phyloP scores from a whole-genome alignment of 1,284 basidiomycete genomes.

The Ceratobasidium sp. region DNA sequence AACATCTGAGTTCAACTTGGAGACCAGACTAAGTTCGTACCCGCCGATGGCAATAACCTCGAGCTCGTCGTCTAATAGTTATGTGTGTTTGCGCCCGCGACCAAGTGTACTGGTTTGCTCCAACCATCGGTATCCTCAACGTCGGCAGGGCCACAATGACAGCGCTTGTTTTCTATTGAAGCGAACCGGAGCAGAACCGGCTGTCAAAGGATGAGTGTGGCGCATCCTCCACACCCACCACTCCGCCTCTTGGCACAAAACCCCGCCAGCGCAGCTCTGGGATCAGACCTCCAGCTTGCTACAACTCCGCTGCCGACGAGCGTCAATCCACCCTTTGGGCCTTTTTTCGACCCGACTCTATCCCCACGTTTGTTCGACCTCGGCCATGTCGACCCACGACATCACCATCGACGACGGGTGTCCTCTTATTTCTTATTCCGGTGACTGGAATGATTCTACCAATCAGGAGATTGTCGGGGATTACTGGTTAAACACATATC shows the following conservation, averaged over 20 bases:
- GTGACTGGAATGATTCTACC: constrained; percentile 29
- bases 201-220: not conserved
- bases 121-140: not conserved
- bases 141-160: not conserved
- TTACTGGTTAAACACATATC: constrained; percentile 23
- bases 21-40: too few relatives aligned
- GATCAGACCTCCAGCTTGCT: not conserved
- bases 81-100: not conserved
- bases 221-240: not conserved
- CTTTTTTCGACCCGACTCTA: not conserved
- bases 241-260: not conserved
- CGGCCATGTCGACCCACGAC: constrained; percentile 23
- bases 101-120: not conserved
- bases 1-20: too few relatives aligned
- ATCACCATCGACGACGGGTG: constrained; percentile 33
- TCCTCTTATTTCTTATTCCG: constrained; percentile 25
- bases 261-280: too few relatives aligned
- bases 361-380: not conserved
- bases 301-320: not conserved
- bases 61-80: too few relatives aligned
- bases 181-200: not conserved
- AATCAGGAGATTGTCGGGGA: constrained; percentile 18
- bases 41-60: too few relatives aligned
- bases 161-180: constrained; percentile 1
- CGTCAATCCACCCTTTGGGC: not conserved